These are phyloP conservation scores for Fraxinus americana DNA, from an alignment of 257 asterid genomes.

Conservation along the genomic window DNA sequence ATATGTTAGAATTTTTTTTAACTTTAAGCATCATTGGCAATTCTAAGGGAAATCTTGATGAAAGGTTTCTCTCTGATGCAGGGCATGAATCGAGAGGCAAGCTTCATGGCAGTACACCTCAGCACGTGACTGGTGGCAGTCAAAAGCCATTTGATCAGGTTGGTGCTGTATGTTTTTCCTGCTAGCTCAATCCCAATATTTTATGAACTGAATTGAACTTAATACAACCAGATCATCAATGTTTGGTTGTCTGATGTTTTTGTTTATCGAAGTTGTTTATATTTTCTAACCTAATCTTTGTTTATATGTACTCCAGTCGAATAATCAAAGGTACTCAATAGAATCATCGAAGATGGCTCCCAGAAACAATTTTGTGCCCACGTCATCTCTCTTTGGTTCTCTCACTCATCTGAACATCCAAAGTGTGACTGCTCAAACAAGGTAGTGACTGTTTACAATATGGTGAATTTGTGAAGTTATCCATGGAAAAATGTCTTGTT, in stretches of 20 bases:
- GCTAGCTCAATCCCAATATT: background rate
- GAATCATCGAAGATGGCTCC: conserved; percentile 42
- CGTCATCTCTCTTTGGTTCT: conserved; percentile 32
- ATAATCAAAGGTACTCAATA: conserved; percentile 32
- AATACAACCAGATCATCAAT: background rate
- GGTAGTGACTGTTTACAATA: conserved; percentile 31
- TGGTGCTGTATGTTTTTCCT: conserved; percentile 16
- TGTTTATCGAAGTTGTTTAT: background rate
- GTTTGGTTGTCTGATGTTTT: conserved; percentile 8
- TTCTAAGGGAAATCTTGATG: conserved; percentile 18
- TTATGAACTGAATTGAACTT: background rate
- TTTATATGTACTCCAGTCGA: conserved; percentile 40
- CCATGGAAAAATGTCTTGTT: conserved; percentile 13
- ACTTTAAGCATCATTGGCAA: background rate
- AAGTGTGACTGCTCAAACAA: conserved; percentile 28
- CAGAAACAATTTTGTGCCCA: conserved; percentile 30
- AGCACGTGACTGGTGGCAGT: conserved; percentile 30
- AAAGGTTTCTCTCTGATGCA: conserved; percentile 33
- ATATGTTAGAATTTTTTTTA: too few species aligned
- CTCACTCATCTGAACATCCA: conserved; percentile 31
- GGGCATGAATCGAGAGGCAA: conserved; percentile 50
- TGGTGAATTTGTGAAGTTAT: conserved; percentile 13
- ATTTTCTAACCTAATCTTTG: conserved; percentile 3
- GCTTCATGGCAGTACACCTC: conserved; percentile 43
- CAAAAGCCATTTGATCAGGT: conserved; percentile 53